Conservation (phyloP, 495 filamentous ascomycete species). For the Aspergillus funiculosus region DNA sequence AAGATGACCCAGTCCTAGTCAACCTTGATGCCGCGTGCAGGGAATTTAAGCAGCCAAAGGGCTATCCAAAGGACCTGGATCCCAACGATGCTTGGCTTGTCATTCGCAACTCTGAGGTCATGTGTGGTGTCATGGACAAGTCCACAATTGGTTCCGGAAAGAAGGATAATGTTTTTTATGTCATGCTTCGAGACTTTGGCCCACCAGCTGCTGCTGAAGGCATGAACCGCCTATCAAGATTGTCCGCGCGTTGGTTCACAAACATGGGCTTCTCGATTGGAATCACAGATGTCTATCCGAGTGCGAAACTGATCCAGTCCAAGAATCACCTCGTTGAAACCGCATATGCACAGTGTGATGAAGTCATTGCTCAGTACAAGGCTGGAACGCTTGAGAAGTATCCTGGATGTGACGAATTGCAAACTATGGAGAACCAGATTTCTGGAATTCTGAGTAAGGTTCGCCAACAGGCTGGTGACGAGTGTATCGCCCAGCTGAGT, state of each 20-base stretch:
- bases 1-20: constrained; percentile 68
- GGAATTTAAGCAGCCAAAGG: constrained; percentile 58
- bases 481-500: constrained; percentile 84
- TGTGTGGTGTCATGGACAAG: constrained; percentile 99
- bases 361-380: constrained; percentile 78
- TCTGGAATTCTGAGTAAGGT: constrained; percentile 89
- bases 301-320: constrained; percentile 54
- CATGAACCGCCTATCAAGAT: constrained; percentile 90
- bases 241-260: constrained; percentile 82
- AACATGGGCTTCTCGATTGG: constrained; percentile 95
- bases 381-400: constrained; percentile 72
- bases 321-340: constrained; percentile 71
- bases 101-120: constrained; percentile 92
- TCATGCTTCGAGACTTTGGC: constrained; percentile 90
- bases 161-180: constrained; percentile 95
- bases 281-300: constrained; percentile 87
- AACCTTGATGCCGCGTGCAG: constrained; percentile 92
- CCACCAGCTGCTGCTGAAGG: constrained; percentile 80
- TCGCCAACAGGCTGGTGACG: constrained; percentile 80
- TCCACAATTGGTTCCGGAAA: constrained; percentile 91
- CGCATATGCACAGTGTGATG: constrained; percentile 76
- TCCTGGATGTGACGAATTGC: constrained; percentile 81
- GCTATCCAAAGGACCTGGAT: constrained; percentile 62
- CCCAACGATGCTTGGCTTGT: constrained; percentile 82
- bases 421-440: constrained; percentile 84